Conservation (phyloP, 108 stramenopile genomes). For the Cyclotella cryptica region DNA sequence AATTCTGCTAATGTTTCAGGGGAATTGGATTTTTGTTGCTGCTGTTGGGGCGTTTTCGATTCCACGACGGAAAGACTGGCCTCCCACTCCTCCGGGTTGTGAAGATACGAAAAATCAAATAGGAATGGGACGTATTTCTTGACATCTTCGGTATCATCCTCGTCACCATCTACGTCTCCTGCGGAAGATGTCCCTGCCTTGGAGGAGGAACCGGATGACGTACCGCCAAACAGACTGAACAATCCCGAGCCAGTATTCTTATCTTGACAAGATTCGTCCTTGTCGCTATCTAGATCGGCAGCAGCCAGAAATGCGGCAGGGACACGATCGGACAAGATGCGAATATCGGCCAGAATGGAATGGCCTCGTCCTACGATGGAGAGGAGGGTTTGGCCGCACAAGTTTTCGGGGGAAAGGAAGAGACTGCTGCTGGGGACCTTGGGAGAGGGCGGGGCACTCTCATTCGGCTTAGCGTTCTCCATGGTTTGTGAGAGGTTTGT, state of each 20-base stretch:
- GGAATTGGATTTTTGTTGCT: not conserved
- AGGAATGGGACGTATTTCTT: constrained; percentile 52
- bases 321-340: constrained; percentile 47
- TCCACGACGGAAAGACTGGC: constrained; percentile 25
- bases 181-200: not conserved
- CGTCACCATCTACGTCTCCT: not conserved
- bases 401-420: constrained; percentile 51
- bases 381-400: constrained; percentile 73
- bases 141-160: constrained; percentile 39
- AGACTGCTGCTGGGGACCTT: not conserved
- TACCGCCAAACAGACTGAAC: constrained; percentile 22
- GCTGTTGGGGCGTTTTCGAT: not conserved
- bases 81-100: constrained; percentile 65
- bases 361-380: constrained; percentile 58
- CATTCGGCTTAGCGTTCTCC: no score
- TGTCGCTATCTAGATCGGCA: not conserved
- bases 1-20: constrained; percentile 35
- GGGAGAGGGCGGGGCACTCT: no score
- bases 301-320: constrained; percentile 53
- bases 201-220: not conserved
- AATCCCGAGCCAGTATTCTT: not conserved
- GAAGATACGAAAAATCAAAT: constrained; percentile 69
- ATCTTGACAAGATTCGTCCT: not conserved
- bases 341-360: constrained; percentile 59
- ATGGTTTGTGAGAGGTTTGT: no score